Evolutionary conservation across 202 grass and related monocot genomes (phyloP), one percentile per base, ranked within the genome.

Genomic region (Saccharum hybrid): DNA sequence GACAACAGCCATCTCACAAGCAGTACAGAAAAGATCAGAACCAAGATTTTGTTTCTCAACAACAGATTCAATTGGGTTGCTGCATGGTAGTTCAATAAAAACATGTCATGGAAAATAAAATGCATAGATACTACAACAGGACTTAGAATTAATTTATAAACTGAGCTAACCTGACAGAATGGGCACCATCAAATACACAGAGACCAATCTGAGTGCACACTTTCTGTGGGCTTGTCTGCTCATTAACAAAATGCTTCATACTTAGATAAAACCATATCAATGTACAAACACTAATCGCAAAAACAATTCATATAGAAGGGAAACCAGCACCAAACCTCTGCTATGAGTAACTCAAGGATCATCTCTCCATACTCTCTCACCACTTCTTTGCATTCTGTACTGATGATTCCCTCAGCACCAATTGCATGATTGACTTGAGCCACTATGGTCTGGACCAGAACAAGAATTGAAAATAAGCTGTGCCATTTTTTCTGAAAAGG

Each of bases 341-440:
- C 87, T 83, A 94, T 81, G 3, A 98, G 76, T 74, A 94, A 49
- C 77, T 98, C 85, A 26, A 98, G 68, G 84, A 98, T 98, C 83
- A 94, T 65, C 66, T 90, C 92, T 49, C 95, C 95, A 49, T 98
- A 98, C 74, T 98, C 86, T 45, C 82, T 77, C 74, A 98, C 87
- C 7, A 98, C 85, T 91, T 98, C 77, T 79, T 98, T 98, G 80
- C 95, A 98, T 85, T 98, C 95, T 68, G 79, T 80, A 72, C 95
- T 93, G 39, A 93, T 75, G 51, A 98, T 87, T 33, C 95, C 95
- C 88, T 98, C 90, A 38, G 95, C 95, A 4, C 95, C 95, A 77
- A 98, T 98, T 59, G 95, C 95, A 56, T 98, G 90, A 86, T 98
- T 98, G 42, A 98, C 74, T 93, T 98, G 90, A 68, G 95, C 83